Percentiles rank a stretch among this genome's conserved stretches.
Conservation (phyloP, 345 rosid species). For the Lepidium didymum region DNA sequence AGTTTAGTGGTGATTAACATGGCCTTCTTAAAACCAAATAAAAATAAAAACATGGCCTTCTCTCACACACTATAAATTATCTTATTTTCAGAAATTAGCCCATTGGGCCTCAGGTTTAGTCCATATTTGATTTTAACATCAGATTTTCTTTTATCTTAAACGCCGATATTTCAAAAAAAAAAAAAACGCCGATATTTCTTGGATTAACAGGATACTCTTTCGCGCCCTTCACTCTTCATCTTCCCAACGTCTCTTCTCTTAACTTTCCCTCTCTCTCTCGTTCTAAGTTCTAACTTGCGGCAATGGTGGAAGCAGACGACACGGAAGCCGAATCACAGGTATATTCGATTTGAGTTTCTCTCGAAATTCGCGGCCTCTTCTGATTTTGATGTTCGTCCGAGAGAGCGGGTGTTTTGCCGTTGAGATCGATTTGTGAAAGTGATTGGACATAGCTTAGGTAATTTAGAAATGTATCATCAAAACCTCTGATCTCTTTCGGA, state of each 20-base stretch:
- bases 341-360: background rate
- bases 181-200: too few relatives aligned
- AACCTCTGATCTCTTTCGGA: background rate
- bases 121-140: too few relatives aligned
- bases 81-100: too few relatives aligned
- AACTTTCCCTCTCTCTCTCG: background rate
- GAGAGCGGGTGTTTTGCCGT: slow-evolving; percentile 13
- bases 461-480: background rate
- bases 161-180: too few relatives aligned
- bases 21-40: too few relatives aligned
- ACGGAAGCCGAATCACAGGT: slow-evolving; percentile 63
- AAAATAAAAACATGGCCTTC: too few relatives aligned
- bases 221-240: slow-evolving; percentile 19
- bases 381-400: slow-evolving; percentile 21
- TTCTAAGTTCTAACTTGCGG: background rate
- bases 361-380: background rate
- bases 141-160: too few relatives aligned
- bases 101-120: too few relatives aligned
- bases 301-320: slow-evolving; percentile 67
- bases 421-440: background rate
- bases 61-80: too few relatives aligned
- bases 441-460: background rate
- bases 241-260: background rate
- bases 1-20: too few relatives aligned
- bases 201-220: background rate